phyloP scores from a whole-genome alignment of 1,284 basidiomycete genomes.

The Fomitopsis schrenkii region DNA sequence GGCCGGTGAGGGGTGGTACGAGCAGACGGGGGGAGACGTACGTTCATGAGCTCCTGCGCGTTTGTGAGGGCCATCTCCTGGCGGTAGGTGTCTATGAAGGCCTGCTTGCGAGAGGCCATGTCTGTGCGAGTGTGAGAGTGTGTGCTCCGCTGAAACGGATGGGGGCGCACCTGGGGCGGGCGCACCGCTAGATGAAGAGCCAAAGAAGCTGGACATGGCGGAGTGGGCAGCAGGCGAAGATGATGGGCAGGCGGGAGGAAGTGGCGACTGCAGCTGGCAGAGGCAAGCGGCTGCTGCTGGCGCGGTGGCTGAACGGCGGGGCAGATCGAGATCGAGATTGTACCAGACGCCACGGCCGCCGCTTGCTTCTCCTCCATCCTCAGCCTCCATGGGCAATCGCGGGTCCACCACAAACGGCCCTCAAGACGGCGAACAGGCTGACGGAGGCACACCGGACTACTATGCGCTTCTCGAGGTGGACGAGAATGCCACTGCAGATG shows the following conservation, averaged over 20 bases:
- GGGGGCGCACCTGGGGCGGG: neutral
- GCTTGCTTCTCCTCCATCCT: neutral
- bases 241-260: no score
- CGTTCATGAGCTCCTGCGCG: conserved; percentile 80
- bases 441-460: conserved; percentile 53
- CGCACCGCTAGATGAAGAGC: conserved; percentile 9
- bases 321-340: neutral
- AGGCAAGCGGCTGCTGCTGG: neutral
- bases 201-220: conserved; percentile 9
- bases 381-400: conserved; percentile 57
- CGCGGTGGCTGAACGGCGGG: neutral
- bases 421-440: conserved; percentile 23
- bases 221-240: neutral
- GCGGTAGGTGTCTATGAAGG: conserved; percentile 65
- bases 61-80: conserved; percentile 71
- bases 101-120: conserved; percentile 58
- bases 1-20: neutral
- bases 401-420: conserved; percentile 49
- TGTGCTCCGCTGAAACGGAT: no score
- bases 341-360: neutral
- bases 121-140: conserved; percentile 32
- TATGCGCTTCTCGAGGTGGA: conserved; percentile 78
- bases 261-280: neutral
- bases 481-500: conserved; percentile 79
- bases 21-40: conserved; percentile 28